These are phyloP conservation scores for Colletotrichum karsti DNA, from an alignment of 2,329 filamentous ascomycete genomes.

Conservation along the genomic window DNA sequence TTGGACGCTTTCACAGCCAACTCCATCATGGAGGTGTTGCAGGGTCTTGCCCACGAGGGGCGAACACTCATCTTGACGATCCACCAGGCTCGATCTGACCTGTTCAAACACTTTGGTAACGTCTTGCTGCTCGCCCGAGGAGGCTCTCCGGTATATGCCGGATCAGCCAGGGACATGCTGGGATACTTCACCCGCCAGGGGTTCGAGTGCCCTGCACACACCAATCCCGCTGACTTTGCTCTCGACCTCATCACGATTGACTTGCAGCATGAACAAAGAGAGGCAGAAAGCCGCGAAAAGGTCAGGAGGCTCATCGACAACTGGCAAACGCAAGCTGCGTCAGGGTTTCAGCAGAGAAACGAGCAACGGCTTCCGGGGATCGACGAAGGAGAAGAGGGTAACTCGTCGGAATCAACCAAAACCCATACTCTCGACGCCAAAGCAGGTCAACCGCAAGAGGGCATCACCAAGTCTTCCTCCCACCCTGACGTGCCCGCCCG, in stretches of 20 bases:
- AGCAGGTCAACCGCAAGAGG: background rate
- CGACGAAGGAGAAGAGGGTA: conserved; percentile 38
- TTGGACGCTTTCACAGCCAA: conserved; percentile 81
- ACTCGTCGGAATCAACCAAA: background rate
- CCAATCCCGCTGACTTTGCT: conserved; percentile 82
- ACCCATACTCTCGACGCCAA: background rate
- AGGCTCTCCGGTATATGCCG: conserved; percentile 74
- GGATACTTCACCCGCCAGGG: conserved; percentile 68
- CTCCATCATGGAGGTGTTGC: conserved; percentile 79
- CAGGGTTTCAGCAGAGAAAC: conserved; percentile 26
- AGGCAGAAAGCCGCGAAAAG: conserved; percentile 68
- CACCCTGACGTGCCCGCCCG: conserved; percentile 38
- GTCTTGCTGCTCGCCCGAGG: conserved; percentile 76
- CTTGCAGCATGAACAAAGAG: conserved; percentile 70
- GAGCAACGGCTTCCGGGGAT: conserved; percentile 35
- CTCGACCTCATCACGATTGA: conserved; percentile 82
- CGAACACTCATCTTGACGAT: conserved; percentile 81
- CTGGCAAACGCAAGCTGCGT: conserved; percentile 52
- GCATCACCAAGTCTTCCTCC: conserved; percentile 1
- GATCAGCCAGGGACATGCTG: conserved; percentile 70
- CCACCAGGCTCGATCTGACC: conserved; percentile 78
- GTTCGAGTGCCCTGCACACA: conserved; percentile 71
- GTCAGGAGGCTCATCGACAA: conserved; percentile 68
- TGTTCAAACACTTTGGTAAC: conserved; percentile 77
- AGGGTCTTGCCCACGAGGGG: conserved; percentile 75